Base-by-base conservation (phyloP, 1,139 yeast genomes). In the Trichomonascaceae sp. region DNA sequence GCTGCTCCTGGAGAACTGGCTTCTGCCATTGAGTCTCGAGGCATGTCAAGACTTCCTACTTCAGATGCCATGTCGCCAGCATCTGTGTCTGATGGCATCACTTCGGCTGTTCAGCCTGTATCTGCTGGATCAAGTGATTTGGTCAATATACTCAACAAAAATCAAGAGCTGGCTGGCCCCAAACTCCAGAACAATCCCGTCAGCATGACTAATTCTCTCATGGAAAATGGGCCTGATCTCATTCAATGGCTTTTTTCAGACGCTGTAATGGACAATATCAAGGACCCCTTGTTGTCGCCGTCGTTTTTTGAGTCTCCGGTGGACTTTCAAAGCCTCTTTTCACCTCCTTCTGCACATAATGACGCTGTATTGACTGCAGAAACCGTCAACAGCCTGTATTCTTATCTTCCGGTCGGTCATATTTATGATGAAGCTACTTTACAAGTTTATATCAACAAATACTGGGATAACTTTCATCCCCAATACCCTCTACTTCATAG, bases 401-500 rank as follows among this genome's bases (percentile, higher is more conserved):
- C 55, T 1, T 53, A 71, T 3, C 66, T 76, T 2, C 79, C 80
- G 1, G 60, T 70, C 1, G 32, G 48, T 12, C 53, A 51, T 47
- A 52, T 52, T 19, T 52, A 55, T 70, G 60, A 73, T 55, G 67
- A 63, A 63, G 45, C 68, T 66, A 12, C 50, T 19, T 48, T 60
- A 47, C 58, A 53, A 48, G 45, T 46, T n/a, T 59, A 53, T 56
- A 58, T 54, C 55, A 55, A 50, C 43, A 65, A 49, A 20, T 84
- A 76, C 63, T 84, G 89, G 89, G 64, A 69, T 8, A 72, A 75
- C 41, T 83, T 81, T 66, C 87, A 84, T 63, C 78, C 82, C 5
- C 87, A 83, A 63, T 81, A 78, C 58, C 80, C 87, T 1, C 73
- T 84, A 36, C 63, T 84, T 53, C 89, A 84, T 62, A 74, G 73